Evolutionary conservation across 2,329 filamentous ascomycete genomes (phyloP), one percentile per base, ranked within the genome.

Genomic region (Chrysoporthe deuterocubensis): DNA sequence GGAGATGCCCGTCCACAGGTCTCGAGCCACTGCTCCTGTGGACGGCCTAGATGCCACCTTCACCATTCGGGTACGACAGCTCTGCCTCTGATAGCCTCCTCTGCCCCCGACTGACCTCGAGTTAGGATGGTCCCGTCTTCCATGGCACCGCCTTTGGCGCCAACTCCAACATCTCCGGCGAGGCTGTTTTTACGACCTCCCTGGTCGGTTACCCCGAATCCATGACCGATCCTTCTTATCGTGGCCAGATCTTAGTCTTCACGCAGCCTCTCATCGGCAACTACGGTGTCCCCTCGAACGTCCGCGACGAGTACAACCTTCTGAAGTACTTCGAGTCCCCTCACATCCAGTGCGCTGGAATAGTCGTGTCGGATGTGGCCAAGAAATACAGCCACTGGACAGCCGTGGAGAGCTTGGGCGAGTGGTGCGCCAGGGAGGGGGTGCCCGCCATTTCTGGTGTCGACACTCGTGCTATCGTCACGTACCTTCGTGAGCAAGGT

Each of bases 281-380:
- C 87, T 99, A 99, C 79, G 96, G 96, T 75, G 95, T 99, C 21
- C 96, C 96, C 18, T 96, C 94, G 43, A 89, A 86, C 71, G 87
- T 90, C 75, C 91, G 93, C 72, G 96, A 99, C 80, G 84, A 94
- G 80, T 92, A 89, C 80, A 96, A 96, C 75, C 88, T 99, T 69
- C 86, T 98, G 78, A 96, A 96, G 83, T 97, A 98, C 85, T 99
- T 99, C 76, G 96, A 99, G 83, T 97, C 94, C 40, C 96, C 96
- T 64, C 93, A 98, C 82, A 94, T 99, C 73, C 96, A 99, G 84
- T 96, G 95, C 69, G 92, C 92, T 70, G 96, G 94, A 80, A 92
- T 99, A 63, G 95, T 99, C 59, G 96, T 99, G 65, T 93, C 95
- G 75, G 96, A 99, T 78, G 94, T 95, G 71, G 95, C 96, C 57